Conservation (phyloP, 495 filamentous ascomycete species). For the Lentithecium fluviatile region DNA sequence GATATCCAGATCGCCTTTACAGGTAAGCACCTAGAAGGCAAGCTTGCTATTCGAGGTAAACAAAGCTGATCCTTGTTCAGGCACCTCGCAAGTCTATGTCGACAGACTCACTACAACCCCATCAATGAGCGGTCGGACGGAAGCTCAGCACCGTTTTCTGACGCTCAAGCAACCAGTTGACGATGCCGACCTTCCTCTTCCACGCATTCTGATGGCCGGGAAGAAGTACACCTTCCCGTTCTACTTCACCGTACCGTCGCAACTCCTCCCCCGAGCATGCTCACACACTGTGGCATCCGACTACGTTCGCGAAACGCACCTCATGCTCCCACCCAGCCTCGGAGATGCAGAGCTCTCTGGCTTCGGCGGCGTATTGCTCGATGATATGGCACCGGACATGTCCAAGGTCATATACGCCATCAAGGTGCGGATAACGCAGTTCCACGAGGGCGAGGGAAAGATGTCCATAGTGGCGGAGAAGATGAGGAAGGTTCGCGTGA, state of each 20-base stretch:
- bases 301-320: conserved; percentile 68
- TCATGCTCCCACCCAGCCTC: conserved; percentile 75
- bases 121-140: conserved; percentile 50
- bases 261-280: conserved; percentile 62
- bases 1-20: conserved; percentile 77
- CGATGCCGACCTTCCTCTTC: conserved; percentile 64
- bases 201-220: conserved; percentile 65
- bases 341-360: conserved; percentile 60
- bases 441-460: conserved; percentile 50
- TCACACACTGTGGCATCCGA: conserved; percentile 55
- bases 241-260: conserved; percentile 79
- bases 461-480: conserved; percentile 49
- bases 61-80: conserved; percentile 35
- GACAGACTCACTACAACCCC: conserved; percentile 52
- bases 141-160: conserved; percentile 66
- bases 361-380: conserved; percentile 53
- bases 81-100: conserved; percentile 51
- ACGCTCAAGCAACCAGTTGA: conserved; percentile 79
- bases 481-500: conserved; percentile 66
- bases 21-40: conserved; percentile 51
- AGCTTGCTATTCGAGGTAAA: neutral
- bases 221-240: conserved; percentile 74
- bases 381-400: conserved; percentile 87
- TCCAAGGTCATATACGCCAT: conserved; percentile 70
- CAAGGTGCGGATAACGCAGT: conserved; percentile 52